Percentiles rank a stretch among this genome's conserved stretches.
These are phyloP conservation scores for Eleusine coracana DNA, from an alignment of 176 grass and related monocot species.

Conservation along the genomic window DNA sequence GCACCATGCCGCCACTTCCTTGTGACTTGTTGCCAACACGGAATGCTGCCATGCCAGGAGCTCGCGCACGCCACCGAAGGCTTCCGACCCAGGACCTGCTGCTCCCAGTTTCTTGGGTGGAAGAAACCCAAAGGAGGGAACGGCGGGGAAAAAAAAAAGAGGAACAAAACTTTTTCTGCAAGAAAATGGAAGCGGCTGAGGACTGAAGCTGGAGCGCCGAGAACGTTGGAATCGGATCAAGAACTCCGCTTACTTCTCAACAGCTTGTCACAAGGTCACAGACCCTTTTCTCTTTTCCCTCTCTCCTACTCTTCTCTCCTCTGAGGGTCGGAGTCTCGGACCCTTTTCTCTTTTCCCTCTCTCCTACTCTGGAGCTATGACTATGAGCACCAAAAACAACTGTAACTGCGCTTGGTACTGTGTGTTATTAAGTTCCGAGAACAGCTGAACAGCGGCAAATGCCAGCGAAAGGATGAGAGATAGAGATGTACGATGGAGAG, in stretches of 20 bases:
- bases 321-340: too few species aligned
- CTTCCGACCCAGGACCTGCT: background rate
- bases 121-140: background rate
- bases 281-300: too few species aligned
- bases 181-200: background rate
- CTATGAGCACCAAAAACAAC: background rate
- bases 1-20: background rate
- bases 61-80: background rate
- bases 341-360: background rate
- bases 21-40: background rate
- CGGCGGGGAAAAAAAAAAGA: too few species aligned
- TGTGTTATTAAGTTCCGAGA: background rate
- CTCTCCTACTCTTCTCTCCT: too few species aligned
- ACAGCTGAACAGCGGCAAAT: constrained; percentile 10
- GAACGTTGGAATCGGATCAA: background rate
- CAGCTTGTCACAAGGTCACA: too few species aligned
- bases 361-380: background rate
- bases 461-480: background rate
- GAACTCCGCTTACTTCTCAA: background rate
- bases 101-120: constrained; percentile 23
- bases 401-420: background rate
- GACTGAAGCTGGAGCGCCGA: background rate
- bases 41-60: constrained; percentile 24
- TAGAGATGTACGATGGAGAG: too few species aligned
- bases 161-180: background rate